Evolutionary conservation across 768 basidiomycete species (phyloP), one percentile per base, ranked within the genome.

Genomic region (Tulasnella sp.): DNA sequence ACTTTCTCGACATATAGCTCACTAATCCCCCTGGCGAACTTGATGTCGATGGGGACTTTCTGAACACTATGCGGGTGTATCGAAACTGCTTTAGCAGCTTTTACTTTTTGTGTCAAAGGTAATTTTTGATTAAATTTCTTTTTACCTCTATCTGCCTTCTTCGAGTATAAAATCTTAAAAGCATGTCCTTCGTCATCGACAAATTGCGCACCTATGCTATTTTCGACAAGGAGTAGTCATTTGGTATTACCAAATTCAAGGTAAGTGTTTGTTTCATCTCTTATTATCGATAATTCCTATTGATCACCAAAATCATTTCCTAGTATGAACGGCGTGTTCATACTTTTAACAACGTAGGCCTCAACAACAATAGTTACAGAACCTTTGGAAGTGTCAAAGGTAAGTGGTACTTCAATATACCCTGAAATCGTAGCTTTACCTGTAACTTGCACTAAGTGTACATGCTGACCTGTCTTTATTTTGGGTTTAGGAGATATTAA

Each of bases 401-500:
- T 27, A 10, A 35, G 4, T 8, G 2, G 2, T 4, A 53, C 25
- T 22, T 45, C 22, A 19, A 55, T 37, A 24, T 55, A 69, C 0
- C 64, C 63, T 13, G 47, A 53, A 6, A 69, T 65, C 0, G 51
- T 43, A 8, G 59, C 54, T 1, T 47, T 59, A 0, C 64, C 64
- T 0, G 67, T 67, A 1, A 68, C 62, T 56, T 68, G 66, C 10
- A 65, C 54, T 0, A 69, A 47, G 12, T 61, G 61, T 4, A 69
- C 58, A 20, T 56, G 50, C 34, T 64, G 64, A 0, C 67, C 67
- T 0, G 28, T 56, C 31, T 56, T 55, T 0, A 61, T 9, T 40
- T 58, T 59, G 1, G 62, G 61, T 8, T 37, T 9, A 1, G 43
- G 20, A 4, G 19, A 25, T n/a, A 63, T 24, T 5, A 33, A n/a